phyloP scores from a whole-genome alignment of 768 basidiomycete genomes.

The Trametopsis cervina region DNA sequence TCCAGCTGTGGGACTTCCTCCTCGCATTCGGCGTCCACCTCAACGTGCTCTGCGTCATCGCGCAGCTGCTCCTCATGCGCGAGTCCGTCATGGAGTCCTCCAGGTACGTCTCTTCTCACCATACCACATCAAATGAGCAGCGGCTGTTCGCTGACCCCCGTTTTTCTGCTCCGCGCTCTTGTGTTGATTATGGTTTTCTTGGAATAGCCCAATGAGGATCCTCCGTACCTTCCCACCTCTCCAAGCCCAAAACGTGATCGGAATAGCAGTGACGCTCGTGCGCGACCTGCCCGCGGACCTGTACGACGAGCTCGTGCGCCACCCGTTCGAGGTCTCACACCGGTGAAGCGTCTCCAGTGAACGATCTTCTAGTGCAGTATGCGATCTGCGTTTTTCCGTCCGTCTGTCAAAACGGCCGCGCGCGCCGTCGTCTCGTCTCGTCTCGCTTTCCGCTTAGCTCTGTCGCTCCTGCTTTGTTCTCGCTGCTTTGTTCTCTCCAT shows the following conservation, averaged over 20 bases:
- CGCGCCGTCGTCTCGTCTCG: too few species aligned
- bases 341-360: background rate
- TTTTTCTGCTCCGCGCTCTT: background rate
- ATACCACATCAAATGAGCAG: too few species aligned
- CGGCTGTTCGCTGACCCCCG: too few species aligned
- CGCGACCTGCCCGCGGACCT: slow-evolving; percentile 82
- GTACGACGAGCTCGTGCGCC: slow-evolving; percentile 84
- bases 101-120: slow-evolving; percentile 46
- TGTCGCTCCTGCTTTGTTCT: background rate
- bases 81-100: slow-evolving; percentile 83
- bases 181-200: background rate
- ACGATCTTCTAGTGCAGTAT: background rate
- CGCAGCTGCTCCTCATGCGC: slow-evolving; percentile 85
- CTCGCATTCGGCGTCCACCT: slow-evolving; percentile 95
- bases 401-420: too few species aligned
- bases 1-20: slow-evolving; percentile 96
- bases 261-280: slow-evolving; percentile 90
- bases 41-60: slow-evolving; percentile 95
- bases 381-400: too few species aligned
- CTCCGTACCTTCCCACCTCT: slow-evolving; percentile 91
- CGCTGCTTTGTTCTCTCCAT: too few species aligned
- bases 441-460: background rate
- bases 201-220: slow-evolving; percentile 90
- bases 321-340: slow-evolving; percentile 59
- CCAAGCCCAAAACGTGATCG: slow-evolving; percentile 80